Base-by-base conservation (phyloP, 2,329 filamentous ascomycete species). In the Chalaropsis ovoidea region DNA sequence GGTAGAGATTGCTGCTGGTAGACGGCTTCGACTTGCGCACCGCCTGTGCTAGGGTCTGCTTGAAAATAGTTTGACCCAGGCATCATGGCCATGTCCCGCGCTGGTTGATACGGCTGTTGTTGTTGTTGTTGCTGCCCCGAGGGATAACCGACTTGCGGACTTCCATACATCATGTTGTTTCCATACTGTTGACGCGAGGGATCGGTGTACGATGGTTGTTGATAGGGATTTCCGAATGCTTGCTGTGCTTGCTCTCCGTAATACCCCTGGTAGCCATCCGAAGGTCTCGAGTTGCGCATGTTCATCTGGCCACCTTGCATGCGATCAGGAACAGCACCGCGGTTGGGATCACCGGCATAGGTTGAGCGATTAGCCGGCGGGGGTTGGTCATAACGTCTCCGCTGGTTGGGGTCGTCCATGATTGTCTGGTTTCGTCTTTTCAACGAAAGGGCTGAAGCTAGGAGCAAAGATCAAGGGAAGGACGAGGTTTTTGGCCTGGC, bases 301-400 rank as follows among this genome's bases (percentile, higher is more conserved):
- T 31, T 45, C 15, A 49, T 49, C 19, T 49, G 42, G 19, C 35
- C 22, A 17, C 62, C 52, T 43, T 64, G 62, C 52, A 56, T 58
- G 10, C 62, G 62, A 17, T 64, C 62, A 27, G 62, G 17, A 11
- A 49, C 39, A 41, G 41, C 41, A 52, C 52, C 22, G 8, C 62
- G 62, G 35, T 35, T 43, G 24, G 49, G 47, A 19, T 64, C 47
- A 58, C 31, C 31, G 22, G 35, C 41, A 27, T 64, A 64, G 35
- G 62, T 4, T 43, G 49, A 24, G n/a, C 62, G 62, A 19, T 45
- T 49, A 15, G 39, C 24, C 24, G 39, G 24, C 17, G 47, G 62
- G 31, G 47, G 42, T 47, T 62, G 61, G n/a, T 62, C 61, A 47
- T 62, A 62, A 47, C 61, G 61, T 62, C 61, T 54, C 47, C 47